A percentile compares a stretch with the other conserved stretches of the same genome.
phyloP scores from a whole-genome alignment of 1,284 basidiomycete genomes.

The Sphagnurus paluster region DNA sequence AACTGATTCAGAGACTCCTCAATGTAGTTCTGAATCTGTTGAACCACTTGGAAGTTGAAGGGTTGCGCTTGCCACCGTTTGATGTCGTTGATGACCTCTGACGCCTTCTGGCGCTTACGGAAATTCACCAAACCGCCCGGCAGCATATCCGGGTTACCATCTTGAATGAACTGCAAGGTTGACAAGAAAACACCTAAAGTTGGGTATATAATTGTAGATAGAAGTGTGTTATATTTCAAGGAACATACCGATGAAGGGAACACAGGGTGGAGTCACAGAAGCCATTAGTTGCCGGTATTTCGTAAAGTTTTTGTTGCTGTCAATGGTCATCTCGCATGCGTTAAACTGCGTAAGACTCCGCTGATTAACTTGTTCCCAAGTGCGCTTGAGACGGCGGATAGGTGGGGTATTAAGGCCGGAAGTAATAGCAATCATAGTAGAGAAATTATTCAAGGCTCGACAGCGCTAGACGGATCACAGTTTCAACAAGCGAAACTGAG shows the following conservation, averaged over 20 bases:
- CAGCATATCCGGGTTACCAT: slow-evolving; percentile 91
- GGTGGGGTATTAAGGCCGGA: slow-evolving; percentile 95
- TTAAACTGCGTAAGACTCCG: slow-evolving; percentile 69
- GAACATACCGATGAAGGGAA: slow-evolving; percentile 88
- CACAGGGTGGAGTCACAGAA: slow-evolving; percentile 89
- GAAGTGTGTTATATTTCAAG: neutral
- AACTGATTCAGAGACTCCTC: slow-evolving; percentile 75
- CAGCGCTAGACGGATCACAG: slow-evolving; percentile 78
- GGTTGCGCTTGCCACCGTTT: slow-evolving; percentile 92
- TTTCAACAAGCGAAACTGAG: slow-evolving; percentile 8
- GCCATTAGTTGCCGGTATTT: slow-evolving; percentile 89
- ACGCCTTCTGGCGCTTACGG: slow-evolving; percentile 90
- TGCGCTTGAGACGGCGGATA: slow-evolving; percentile 89
- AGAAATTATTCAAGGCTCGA: slow-evolving; percentile 90
- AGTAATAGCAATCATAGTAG: slow-evolving; percentile 93
- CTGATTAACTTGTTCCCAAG: slow-evolving; percentile 89
- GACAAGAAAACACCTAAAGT: slow-evolving; percentile 89
- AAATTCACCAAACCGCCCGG: slow-evolving; percentile 91
- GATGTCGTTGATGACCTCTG: slow-evolving; percentile 95
- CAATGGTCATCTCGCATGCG: slow-evolving; percentile 80
- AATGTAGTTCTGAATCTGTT: slow-evolving; percentile 73
- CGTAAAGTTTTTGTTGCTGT: slow-evolving; percentile 90
- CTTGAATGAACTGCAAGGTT: slow-evolving; percentile 95
- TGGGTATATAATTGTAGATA: neutral
- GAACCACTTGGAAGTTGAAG: slow-evolving; percentile 81